Percentiles rank a stretch among this genome's conserved stretches.
Evolutionary conservation across 2,329 filamentous ascomycete species (phyloP).

Genomic region (Aspergillus fischeri): DNA sequence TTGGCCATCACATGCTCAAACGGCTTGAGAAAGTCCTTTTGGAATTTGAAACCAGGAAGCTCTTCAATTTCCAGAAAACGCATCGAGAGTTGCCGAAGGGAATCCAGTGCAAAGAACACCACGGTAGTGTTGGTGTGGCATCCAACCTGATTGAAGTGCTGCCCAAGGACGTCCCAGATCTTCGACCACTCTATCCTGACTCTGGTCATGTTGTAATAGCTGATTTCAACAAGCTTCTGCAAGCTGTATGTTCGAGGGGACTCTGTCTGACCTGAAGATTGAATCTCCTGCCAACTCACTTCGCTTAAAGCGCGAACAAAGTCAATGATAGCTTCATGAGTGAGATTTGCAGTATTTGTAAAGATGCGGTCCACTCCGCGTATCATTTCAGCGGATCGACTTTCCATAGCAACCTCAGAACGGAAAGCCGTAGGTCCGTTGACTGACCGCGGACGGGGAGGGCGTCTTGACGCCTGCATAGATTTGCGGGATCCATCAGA

Average conservation of each 20-base stretch:
- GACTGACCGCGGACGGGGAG: constrained; percentile 44
- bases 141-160: constrained; percentile 97
- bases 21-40: constrained; percentile 97
- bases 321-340: constrained; percentile 89
- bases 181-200: constrained; percentile 98
- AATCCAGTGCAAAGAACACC: constrained; percentile 96
- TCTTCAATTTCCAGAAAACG: constrained; percentile 98
- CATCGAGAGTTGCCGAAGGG: constrained; percentile 92
- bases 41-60: constrained; percentile 97
- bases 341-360: constrained; percentile 89
- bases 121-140: constrained; percentile 95
- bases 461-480: constrained; percentile 53
- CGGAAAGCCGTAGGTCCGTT: constrained; percentile 55
- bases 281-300: constrained; percentile 98
- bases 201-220: constrained; percentile 99
- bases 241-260: constrained; percentile 94
- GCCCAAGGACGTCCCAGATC: constrained; percentile 95
- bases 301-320: constrained; percentile 90
- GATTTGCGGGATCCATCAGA: constrained; percentile 61
- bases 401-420: constrained; percentile 83
- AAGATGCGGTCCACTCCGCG: constrained; percentile 94
- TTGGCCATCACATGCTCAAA: constrained; percentile 98
- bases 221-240: constrained; percentile 97
- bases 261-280: constrained; percentile 92
- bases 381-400: constrained; percentile 86